These are phyloP conservation scores for Geranium brycei DNA, from an alignment of 345 rosid genomes.

Conservation along the genomic window DNA sequence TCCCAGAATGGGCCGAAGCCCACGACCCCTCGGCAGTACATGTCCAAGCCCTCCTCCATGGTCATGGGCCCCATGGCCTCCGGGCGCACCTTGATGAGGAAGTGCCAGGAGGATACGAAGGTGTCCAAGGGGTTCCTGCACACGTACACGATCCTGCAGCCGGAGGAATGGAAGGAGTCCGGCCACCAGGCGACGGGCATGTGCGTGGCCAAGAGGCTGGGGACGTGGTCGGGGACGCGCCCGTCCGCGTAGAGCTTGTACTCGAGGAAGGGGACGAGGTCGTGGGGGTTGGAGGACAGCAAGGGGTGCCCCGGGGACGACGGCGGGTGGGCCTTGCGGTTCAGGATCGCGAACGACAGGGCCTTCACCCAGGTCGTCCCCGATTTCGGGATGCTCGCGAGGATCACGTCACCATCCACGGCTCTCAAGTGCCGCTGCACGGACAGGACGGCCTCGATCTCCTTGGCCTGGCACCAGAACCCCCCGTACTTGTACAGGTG, in stretches of 20 bases:
- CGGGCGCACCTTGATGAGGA: constrained; percentile 5
- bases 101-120: constrained; percentile 15
- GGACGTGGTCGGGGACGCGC: constrained; percentile 11
- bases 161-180: constrained; percentile 5
- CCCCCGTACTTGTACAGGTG: constrained; percentile 44
- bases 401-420: constrained; percentile 15
- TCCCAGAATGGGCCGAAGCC: constrained; percentile 29
- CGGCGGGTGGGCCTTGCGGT: constrained; percentile 9
- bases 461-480: constrained; percentile 56
- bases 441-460: constrained; percentile 36
- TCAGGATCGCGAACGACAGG: constrained; percentile 13
- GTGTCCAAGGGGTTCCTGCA: constrained; percentile 21
- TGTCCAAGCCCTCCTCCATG: constrained; percentile 22
- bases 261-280: constrained; percentile 29
- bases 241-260: constrained; percentile 8
- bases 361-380: constrained; percentile 40
- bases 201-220: constrained; percentile 14
- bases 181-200: constrained; percentile 10
- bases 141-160: constrained; percentile 15
- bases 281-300: constrained; percentile 24
- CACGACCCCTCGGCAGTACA: constrained; percentile 16
- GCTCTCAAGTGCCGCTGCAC: constrained; percentile 25
- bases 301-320: constrained; percentile 10
- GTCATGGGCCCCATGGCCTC: constrained; percentile 4
- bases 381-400: constrained; percentile 25